A percentile compares a stretch with the other conserved stretches of the same genome.
These are phyloP conservation scores for Lachancea sp. DNA, from an alignment of 805 yeast species.

Conservation along the genomic window DNA sequence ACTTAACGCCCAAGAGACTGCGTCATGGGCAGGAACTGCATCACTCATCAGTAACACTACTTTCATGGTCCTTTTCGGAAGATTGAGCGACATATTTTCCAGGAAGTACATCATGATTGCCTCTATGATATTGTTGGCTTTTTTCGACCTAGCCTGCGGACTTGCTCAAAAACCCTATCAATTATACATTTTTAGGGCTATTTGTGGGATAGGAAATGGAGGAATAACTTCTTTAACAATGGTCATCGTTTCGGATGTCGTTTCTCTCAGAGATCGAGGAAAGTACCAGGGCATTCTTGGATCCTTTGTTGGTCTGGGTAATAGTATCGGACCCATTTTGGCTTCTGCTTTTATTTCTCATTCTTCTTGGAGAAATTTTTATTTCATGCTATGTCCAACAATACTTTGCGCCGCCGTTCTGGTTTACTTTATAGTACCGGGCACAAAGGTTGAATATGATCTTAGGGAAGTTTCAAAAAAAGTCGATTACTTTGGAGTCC, in stretches of 20 bases:
- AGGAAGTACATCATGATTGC: slow-evolving; percentile 7
- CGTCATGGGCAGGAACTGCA: slow-evolving; percentile 10
- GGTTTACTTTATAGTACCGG: too few species aligned
- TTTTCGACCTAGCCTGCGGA: slow-evolving; percentile 9
- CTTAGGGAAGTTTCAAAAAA: too few species aligned
- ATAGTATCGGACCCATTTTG: too few species aligned
- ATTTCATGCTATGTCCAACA: too few species aligned
- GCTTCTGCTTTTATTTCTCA: too few species aligned
- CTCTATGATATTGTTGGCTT: slow-evolving; percentile 8
- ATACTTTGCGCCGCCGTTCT: too few species aligned
- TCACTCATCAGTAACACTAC: slow-evolving; percentile 8
- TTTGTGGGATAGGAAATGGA: slow-evolving; percentile 11
- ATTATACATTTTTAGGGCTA: slow-evolving; percentile 7
- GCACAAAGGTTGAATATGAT: too few species aligned
- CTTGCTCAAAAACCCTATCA: neutral
- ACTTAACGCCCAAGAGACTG: too few species aligned
- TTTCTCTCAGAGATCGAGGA: slow-evolving; percentile 11
- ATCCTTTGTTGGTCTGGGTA: slow-evolving; percentile 9
- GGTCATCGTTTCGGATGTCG: slow-evolving; percentile 9
- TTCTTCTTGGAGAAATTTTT: too few species aligned
- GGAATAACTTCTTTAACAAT: slow-evolving; percentile 9
- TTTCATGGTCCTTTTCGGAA: slow-evolving; percentile 12
- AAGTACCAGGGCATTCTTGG: slow-evolving; percentile 11
- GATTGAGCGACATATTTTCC: slow-evolving; percentile 9
- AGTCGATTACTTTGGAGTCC: too few species aligned